phyloP scores from a whole-genome alignment of 106 monocot species.

The Platanthera zijinensis region DNA sequence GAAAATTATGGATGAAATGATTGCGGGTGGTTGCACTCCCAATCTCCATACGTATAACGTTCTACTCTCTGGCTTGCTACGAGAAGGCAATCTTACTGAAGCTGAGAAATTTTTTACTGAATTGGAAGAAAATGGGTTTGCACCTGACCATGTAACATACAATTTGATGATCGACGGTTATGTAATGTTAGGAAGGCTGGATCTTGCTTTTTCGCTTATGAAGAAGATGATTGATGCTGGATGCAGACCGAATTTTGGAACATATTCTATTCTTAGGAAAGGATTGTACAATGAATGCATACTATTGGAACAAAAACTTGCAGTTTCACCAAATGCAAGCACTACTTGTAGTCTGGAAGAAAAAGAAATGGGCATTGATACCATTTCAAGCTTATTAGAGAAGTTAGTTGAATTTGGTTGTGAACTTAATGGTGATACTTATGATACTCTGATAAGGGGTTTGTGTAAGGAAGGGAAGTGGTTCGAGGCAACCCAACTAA shows the following conservation, averaged over 20 bases:
- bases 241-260: constrained; percentile 48
- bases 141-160: constrained; percentile 53
- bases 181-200: constrained; percentile 30
- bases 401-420: constrained; percentile 46
- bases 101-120: constrained; percentile 48
- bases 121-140: constrained; percentile 40
- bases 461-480: constrained; percentile 64
- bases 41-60: constrained; percentile 66
- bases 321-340: constrained; percentile 24
- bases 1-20: constrained; percentile 58
- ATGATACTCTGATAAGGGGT: constrained; percentile 38
- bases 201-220: constrained; percentile 52
- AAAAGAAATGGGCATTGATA: constrained; percentile 25
- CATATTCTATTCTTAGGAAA: constrained; percentile 49
- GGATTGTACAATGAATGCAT: constrained; percentile 38
- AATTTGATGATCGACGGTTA: constrained; percentile 68
- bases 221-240: constrained; percentile 42
- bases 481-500: constrained; percentile 59
- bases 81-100: constrained; percentile 52
- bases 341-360: constrained; percentile 13
- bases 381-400: constrained; percentile 35
- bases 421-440: constrained; percentile 25
- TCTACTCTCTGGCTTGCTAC: constrained; percentile 69
- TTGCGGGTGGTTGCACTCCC: constrained; percentile 30
- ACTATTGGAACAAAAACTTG: constrained; percentile 25